phyloP scores from a whole-genome alignment of 2,329 filamentous ascomycete genomes.

The Phialophora tarda region DNA sequence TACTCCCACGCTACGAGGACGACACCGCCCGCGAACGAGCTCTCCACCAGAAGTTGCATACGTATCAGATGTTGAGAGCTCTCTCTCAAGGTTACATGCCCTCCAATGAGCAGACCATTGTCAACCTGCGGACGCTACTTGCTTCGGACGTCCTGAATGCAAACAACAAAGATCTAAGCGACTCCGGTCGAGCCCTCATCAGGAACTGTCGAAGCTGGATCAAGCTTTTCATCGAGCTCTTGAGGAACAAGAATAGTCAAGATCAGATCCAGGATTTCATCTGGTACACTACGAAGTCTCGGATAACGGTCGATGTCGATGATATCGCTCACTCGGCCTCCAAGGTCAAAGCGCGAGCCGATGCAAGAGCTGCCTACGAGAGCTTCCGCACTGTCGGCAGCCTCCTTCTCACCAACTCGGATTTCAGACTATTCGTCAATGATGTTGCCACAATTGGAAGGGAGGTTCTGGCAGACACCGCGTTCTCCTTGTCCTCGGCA shows the following conservation, averaged over 20 bases:
- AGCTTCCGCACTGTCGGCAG: constrained; percentile 83
- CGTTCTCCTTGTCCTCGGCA: constrained; percentile 75
- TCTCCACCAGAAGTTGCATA: constrained; percentile 82
- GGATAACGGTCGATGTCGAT: constrained; percentile 69
- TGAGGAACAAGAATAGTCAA: constrained; percentile 78
- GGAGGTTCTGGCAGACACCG: constrained; percentile 86
- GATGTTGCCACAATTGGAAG: constrained; percentile 79
- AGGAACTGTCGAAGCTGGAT: constrained; percentile 76
- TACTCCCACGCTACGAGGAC: constrained; percentile 82
- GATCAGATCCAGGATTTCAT: constrained; percentile 92
- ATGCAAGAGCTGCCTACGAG: constrained; percentile 75
- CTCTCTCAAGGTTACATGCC: constrained; percentile 87
- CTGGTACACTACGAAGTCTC: constrained; percentile 80
- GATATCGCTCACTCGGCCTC: constrained; percentile 67
- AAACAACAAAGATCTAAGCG: constrained; percentile 74
- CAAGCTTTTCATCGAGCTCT: constrained; percentile 77
- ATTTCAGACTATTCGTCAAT: constrained; percentile 84
- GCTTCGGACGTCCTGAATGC: constrained; percentile 79
- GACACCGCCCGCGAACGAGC: constrained; percentile 78
- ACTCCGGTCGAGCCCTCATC: constrained; percentile 74
- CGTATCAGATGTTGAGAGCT: constrained; percentile 88
- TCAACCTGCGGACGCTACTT: constrained; percentile 78
- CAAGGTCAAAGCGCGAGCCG: constrained; percentile 69
- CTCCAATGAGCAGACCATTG: constrained; percentile 80
- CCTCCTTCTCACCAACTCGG: constrained; percentile 84